Evolutionary conservation across 768 basidiomycete species (phyloP), one percentile per base, ranked within the genome.

Genomic region (Suillus sp.): DNA sequence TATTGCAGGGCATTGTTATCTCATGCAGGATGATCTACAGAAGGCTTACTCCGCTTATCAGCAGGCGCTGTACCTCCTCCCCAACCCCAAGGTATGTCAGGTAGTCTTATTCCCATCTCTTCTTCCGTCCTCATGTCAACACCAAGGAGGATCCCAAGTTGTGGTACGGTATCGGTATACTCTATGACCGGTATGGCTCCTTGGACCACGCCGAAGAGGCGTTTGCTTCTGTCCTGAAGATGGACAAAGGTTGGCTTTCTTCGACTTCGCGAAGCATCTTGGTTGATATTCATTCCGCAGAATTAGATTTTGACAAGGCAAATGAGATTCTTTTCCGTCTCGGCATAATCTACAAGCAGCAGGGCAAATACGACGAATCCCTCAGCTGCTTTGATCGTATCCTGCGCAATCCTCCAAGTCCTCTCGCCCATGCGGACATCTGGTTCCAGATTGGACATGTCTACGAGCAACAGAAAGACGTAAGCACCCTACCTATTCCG

Each of bases 361-460:
- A 99, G 73, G 89, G 91, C 70, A 98, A 98, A 78, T 98, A 94
- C 69, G 80, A 86, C 2, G 92, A 95, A 14, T 92, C 89, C 13
- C 83, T 99, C 3, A 84, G 86, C 60, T 99, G 97, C 78, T 99
- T 99, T 80, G 93, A 96, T 72, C 93, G 93, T 72, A 99, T 99
- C 66, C 88, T 99, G 60, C 91, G 92, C 65, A 96, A 93, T 71
- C 97, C 97, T 3, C 97, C 96, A 38, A 90, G 88, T 66, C 97
- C 97, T 2, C 88, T 99, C 37, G 96, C 96, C 18, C 92, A 96
- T 69, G 92, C 95, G 62, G 97, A 99, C 69, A 99, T 99, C 67
- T 99, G 96, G 95, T 99, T 99, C 86, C 97, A 99, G 78, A 97
- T 99, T 65, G 97, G 97, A 2, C 97, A 99, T 72, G 96, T 99